Base-by-base conservation (phyloP, 805 yeast species). In the Metschnikowia sp. region DNA sequence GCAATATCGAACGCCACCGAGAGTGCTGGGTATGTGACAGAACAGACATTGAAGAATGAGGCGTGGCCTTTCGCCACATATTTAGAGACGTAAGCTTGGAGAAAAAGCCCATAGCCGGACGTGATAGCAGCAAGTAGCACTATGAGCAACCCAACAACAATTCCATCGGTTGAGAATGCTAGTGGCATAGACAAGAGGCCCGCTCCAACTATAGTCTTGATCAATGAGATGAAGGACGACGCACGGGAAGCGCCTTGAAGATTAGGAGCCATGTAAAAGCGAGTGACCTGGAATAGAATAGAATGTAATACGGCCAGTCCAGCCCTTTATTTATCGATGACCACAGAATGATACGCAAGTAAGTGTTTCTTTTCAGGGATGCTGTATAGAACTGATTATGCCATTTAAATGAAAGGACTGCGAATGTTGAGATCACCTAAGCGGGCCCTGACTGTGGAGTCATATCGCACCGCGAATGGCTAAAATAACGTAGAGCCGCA, bases 141-240 rank as follows among this genome's bases (percentile, higher is more conserved):
- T 28, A 87, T 69, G 4, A 74, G 37, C 0, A 74, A 54, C 1
- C 94, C 94, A 28, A 80, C 65, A 7, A 80, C 48, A 0, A 85
- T 59, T 2, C 91, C 88, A 59, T 86, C 88, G 12, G 86, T 77
- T 49, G 77, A 74, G 64, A 84, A 81, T 0, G 89, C 86, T 51
- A 73, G 81, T 0, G 94, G 91, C 68, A 86, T 78, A 12, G 90
- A 88, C 34, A 86, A 70, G 37, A 86, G 71, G 1, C 95, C 95
- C 0, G 94, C 89, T 5, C 95, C 95, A 7, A 86, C 76, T 41
- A 87, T 84, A 13, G 94, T 86, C 65, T 87, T 87, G 46, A 83
- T 74, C 32, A 88, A 68, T 60, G 83, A 84, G 37, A 85, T 69
- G 15, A 79, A 68, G 1, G 92, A 84, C 1, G 91, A 84, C 0